phyloP scores from a whole-genome alignment of 1,139 yeast species.

The Hansenula lynferdii region DNA sequence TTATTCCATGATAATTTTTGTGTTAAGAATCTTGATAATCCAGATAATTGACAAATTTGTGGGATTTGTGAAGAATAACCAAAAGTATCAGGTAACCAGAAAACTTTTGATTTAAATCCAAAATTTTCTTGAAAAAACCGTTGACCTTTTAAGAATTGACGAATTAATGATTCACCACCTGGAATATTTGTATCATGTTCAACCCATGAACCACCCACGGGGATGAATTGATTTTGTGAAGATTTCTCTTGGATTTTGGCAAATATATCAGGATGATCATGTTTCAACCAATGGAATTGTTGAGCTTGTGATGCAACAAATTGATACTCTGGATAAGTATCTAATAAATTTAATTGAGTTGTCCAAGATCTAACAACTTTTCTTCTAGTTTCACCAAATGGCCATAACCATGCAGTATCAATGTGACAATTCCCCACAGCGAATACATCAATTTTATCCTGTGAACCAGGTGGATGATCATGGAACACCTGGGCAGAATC shows the following conservation, averaged over 20 bases:
- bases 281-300: constrained; percentile 86
- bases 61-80: constrained; percentile 96
- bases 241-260: constrained; percentile 57
- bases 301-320: constrained; percentile 97
- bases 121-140: constrained; percentile 74
- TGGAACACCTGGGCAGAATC: constrained; percentile 59
- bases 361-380: constrained; percentile 95
- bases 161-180: constrained; percentile 79
- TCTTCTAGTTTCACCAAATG: constrained; percentile 91
- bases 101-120: constrained; percentile 67
- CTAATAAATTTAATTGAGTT: constrained; percentile 79
- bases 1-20: constrained; percentile 97
- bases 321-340: constrained; percentile 85
- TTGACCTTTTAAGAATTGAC: constrained; percentile 91
- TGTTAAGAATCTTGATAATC: constrained; percentile 79
- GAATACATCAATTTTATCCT: constrained; percentile 46
- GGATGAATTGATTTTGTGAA: constrained; percentile 70
- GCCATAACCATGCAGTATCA: constrained; percentile 99
- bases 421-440: constrained; percentile 95
- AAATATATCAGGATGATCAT: constrained; percentile 81
- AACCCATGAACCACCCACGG: constrained; percentile 97
- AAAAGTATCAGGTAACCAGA: constrained; percentile 97
- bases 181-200: constrained; percentile 97
- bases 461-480: constrained; percentile 27
- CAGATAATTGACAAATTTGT: constrained; percentile 81